Conservation (phyloP, 2,329 filamentous ascomycete species). For the Cladosporium velox region DNA sequence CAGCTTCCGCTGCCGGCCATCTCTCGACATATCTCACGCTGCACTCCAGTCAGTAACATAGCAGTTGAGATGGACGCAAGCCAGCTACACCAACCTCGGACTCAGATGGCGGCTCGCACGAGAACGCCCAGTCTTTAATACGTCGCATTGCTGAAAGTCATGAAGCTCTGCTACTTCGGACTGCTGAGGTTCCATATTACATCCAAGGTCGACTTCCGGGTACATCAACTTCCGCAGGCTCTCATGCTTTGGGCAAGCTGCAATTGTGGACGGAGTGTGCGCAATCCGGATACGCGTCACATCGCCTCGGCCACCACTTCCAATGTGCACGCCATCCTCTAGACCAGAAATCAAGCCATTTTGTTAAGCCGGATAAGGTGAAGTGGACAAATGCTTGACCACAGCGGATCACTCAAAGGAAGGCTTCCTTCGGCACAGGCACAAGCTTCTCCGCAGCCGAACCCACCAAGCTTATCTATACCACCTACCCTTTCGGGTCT, state of each 20-base stretch:
- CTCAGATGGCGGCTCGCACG: neutral
- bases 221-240: neutral
- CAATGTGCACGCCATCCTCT: neutral
- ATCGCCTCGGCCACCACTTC: neutral
- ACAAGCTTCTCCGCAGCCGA: slow-evolving; percentile 4
- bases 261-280: neutral
- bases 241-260: neutral
- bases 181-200: neutral
- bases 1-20: neutral
- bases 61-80: neutral
- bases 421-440: neutral
- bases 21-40: neutral
- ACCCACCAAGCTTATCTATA: slow-evolving; percentile 10
- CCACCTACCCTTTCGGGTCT: slow-evolving; percentile 14
- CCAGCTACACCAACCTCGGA: neutral
- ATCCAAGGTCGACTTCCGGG: neutral
- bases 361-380: neutral
- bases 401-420: neutral
- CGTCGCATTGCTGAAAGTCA: neutral
- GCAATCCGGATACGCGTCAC: neutral
- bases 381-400: slow-evolving; percentile 4
- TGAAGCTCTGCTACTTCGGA: neutral
- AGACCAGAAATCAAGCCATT: neutral
- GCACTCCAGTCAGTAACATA: neutral
- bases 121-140: neutral